A percentile compares a stretch with the other conserved stretches of the same genome.
phyloP scores from a whole-genome alignment of 2,329 filamentous ascomycete genomes.

The Aphanocladium album region DNA sequence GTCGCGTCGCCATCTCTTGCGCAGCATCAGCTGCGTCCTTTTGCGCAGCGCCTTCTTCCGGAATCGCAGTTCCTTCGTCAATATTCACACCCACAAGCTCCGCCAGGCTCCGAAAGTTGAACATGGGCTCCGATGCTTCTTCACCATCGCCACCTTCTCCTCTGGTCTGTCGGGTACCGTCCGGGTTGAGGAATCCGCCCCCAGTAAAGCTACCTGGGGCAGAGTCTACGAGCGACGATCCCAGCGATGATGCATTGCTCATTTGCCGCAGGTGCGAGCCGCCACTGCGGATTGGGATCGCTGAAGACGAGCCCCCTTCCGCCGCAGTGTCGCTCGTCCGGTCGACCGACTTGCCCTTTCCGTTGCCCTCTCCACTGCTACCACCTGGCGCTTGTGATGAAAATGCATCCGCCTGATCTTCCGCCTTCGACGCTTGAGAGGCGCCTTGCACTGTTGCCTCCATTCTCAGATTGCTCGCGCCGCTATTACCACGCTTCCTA shows the following conservation, averaged over 20 bases:
- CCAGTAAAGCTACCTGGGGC: conserved; percentile 47
- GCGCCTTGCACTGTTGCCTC: conserved; percentile 49
- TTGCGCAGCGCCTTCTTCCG: conserved; percentile 15
- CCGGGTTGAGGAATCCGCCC: conserved; percentile 28
- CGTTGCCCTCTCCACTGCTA: conserved; percentile 21
- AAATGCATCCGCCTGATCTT: conserved; percentile 17
- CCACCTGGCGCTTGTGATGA: conserved; percentile 25
- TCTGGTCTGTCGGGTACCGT: conserved; percentile 35
- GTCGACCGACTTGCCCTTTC: conserved; percentile 69
- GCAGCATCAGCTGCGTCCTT: conserved; percentile 16
- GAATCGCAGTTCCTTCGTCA: conserved; percentile 37
- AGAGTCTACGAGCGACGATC: conserved; percentile 71
- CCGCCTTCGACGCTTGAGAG: conserved; percentile 24
- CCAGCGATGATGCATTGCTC: conserved; percentile 79
- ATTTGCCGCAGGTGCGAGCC: conserved; percentile 74
- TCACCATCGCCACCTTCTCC: conserved; percentile 47
- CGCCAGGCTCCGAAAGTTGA: conserved; percentile 85
- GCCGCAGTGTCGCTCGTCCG: conserved; percentile 30
- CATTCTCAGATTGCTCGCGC: conserved; percentile 53
- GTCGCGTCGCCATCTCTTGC: conserved; percentile 20
- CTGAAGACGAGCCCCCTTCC: conserved; percentile 26
- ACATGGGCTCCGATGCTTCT: conserved; percentile 66
- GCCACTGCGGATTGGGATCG: conserved; percentile 47
- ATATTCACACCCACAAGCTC: conserved; percentile 71
- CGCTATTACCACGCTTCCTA: conserved; percentile 55